A percentile compares a stretch with the other conserved stretches of the same genome.
Conservation (phyloP, 2,329 filamentous ascomycete species). For the Arthroderma sp. region DNA sequence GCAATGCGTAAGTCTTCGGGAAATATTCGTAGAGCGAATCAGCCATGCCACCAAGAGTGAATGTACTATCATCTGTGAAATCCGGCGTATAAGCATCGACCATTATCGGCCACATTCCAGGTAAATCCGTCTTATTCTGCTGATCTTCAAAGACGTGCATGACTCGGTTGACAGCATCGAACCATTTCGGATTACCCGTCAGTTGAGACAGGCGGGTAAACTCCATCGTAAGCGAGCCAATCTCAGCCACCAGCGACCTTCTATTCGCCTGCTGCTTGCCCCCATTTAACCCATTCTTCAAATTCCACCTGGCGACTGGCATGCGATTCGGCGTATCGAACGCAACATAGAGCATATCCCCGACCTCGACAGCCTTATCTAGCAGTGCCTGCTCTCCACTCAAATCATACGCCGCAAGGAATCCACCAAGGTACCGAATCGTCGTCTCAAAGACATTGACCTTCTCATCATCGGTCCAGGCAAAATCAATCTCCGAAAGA, state of each 20-base stretch:
- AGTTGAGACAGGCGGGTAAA: conserved; percentile 31
- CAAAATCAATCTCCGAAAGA: conserved; percentile 43
- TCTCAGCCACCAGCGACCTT: conserved; percentile 19
- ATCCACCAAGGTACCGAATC: conserved; percentile 42
- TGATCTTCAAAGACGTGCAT: conserved; percentile 20
- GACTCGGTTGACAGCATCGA: conserved; percentile 25
- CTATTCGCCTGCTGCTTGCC: conserved; percentile 16
- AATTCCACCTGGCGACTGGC: conserved; percentile 15
- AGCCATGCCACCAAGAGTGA: conserved; percentile 44
- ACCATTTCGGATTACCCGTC: conserved; percentile 25
- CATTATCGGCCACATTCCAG: conserved; percentile 28
- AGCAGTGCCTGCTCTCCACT: conserved; percentile 31
- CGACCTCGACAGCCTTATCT: conserved; percentile 40
- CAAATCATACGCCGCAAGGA: conserved; percentile 42
- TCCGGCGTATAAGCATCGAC: conserved; percentile 18
- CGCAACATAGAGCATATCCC: conserved; percentile 40
- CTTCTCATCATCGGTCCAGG: conserved; percentile 16
- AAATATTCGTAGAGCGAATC: conserved; percentile 48
- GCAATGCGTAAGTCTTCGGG: conserved; percentile 53
- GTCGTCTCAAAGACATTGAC: conserved; percentile 40
- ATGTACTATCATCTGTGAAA: conserved; percentile 20
- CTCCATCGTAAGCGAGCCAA: conserved; percentile 28
- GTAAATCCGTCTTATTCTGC: conserved; percentile 24
- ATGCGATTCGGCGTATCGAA: conserved; percentile 20
- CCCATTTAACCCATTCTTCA: conserved; percentile 13